Evolutionary conservation across 768 basidiomycete species (phyloP).

Genomic region (Rhodotorula toruloides): DNA sequence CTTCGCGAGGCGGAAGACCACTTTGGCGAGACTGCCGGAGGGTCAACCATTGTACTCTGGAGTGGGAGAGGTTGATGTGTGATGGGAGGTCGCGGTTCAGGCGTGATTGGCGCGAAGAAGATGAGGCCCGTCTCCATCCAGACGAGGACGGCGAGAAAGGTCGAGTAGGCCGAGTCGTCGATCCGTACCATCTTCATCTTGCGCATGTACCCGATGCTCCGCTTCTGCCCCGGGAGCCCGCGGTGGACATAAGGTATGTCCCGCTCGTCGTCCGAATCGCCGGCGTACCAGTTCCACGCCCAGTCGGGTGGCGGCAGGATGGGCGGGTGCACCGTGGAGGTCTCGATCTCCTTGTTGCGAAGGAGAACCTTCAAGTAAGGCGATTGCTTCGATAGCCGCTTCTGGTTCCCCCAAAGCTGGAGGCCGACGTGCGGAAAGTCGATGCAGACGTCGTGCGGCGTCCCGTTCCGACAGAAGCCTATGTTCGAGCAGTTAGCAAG

Average conservation of each 20-base stretch:
- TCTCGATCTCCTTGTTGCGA: not conserved
- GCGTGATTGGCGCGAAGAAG: constrained; percentile 2
- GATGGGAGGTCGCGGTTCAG: not conserved
- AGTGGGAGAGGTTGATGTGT: not conserved
- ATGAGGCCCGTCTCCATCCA: constrained; percentile 2
- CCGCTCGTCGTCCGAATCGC: constrained; percentile 3
- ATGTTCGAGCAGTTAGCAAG: not conserved
- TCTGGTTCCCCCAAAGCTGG: constrained; percentile 2
- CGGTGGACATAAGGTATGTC: not conserved
- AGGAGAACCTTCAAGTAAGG: constrained; percentile 5
- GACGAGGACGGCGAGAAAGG: constrained; percentile 13
- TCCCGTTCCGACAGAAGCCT: not conserved
- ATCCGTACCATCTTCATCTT: too few species aligned
- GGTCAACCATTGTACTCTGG: too few species aligned
- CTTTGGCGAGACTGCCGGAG: too few species aligned
- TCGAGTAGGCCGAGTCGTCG: not conserved
- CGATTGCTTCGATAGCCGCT: not conserved
- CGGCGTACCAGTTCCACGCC: not conserved
- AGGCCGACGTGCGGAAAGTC: not conserved
- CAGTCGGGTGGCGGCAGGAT: not conserved
- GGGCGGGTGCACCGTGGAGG: too few species aligned
- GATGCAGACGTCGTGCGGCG: constrained; percentile 1
- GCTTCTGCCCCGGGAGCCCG: not conserved
- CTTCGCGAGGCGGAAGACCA: too few species aligned
- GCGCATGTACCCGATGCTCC: too few species aligned